These are phyloP conservation scores for Withania somnifera DNA, from an alignment of 305 asterid genomes.

Conservation along the genomic window DNA sequence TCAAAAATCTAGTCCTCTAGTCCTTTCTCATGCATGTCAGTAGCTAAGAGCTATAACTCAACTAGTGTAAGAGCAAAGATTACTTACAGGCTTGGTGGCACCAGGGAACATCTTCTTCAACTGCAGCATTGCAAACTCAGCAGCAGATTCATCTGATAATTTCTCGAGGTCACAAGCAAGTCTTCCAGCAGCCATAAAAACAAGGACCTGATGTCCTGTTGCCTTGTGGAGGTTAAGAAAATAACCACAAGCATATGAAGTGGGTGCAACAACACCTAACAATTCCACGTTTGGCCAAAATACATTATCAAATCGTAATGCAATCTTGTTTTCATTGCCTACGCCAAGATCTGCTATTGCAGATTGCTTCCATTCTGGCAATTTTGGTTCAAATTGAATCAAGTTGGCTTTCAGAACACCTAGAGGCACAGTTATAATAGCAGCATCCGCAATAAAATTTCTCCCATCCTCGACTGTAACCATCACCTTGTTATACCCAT, in stretches of 20 bases:
- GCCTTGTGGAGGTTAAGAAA: slow-evolving; percentile 97
- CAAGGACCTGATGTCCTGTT: slow-evolving; percentile 79
- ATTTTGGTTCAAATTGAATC: slow-evolving; percentile 72
- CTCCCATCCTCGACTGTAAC: slow-evolving; percentile 71
- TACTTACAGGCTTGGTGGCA: slow-evolving; percentile 78
- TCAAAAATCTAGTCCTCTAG: not conserved
- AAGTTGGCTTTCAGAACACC: slow-evolving; percentile 77
- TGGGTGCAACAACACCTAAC: slow-evolving; percentile 71
- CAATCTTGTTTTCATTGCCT: slow-evolving; percentile 90
- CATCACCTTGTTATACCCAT: slow-evolving; percentile 60
- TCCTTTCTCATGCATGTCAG: not conserved
- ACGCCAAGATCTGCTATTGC: slow-evolving; percentile 97
- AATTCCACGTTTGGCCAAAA: slow-evolving; percentile 95
- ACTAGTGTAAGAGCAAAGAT: not conserved
- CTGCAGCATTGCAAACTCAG: slow-evolving; percentile 66
- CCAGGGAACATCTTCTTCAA: slow-evolving; percentile 79
- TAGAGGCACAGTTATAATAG: slow-evolving; percentile 76
- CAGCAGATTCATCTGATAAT: slow-evolving; percentile 67
- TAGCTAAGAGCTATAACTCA: not conserved
- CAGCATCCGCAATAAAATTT: slow-evolving; percentile 73
- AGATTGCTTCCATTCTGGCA: slow-evolving; percentile 86
- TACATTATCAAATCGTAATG: slow-evolving; percentile 55
- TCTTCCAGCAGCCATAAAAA: slow-evolving; percentile 94
- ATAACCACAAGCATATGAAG: slow-evolving; percentile 82
- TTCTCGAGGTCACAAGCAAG: slow-evolving; percentile 85